Base-by-base conservation (phyloP, 176 grass and related monocot genomes). In the Eragrostis curvula region DNA sequence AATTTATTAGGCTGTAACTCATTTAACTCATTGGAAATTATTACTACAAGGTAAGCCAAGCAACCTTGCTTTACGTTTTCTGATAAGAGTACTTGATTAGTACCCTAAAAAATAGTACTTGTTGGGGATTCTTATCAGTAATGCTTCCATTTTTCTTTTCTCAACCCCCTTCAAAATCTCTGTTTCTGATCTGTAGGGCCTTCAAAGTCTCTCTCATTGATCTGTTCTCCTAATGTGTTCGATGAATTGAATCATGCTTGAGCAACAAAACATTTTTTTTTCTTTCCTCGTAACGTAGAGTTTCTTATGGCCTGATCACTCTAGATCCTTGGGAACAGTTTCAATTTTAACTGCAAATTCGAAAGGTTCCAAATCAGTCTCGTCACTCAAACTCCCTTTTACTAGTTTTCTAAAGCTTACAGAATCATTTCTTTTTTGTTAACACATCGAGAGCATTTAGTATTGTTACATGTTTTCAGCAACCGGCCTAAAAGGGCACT, bases 11-110 rank as follows among this genome's bases (percentile, higher is more conserved):
- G 83, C 29, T 73, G 29, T 3, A 12, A 77, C 41, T 75, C 77
- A 68, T 69, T 85, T 66, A 87, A 94, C 84, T 94, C 91, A 49
- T 88, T 94, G 23, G 92, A 94, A 86, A 61, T 94, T 70, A 67
- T 92, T 50, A 67, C 84, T 6, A 85, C 87, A 47, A 94, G 92
- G 92, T 94, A 91, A 45, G 15, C 39, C 32, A 39, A 18, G n/a
- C 48, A 71, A 66, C 42, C 6, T 66, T 18, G 41, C 66, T 9
- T 24, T 65, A 59, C 48, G 23, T 52, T 20, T 71, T 71, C 25
- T 1, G 42, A 52, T 4, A 52, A 52, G 4, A 20, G 9, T 56
- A 56, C 5, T 56, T 9, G 52, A n/a, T 56, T 56, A 21, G n/a
- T n/a, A n/a, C n/a, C n/a, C n/a, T n/a, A n/a, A n/a, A n/a, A n/a